Conservation (phyloP, 2,329 filamentous ascomycete species). For the Exophiala dermatitidis region DNA sequence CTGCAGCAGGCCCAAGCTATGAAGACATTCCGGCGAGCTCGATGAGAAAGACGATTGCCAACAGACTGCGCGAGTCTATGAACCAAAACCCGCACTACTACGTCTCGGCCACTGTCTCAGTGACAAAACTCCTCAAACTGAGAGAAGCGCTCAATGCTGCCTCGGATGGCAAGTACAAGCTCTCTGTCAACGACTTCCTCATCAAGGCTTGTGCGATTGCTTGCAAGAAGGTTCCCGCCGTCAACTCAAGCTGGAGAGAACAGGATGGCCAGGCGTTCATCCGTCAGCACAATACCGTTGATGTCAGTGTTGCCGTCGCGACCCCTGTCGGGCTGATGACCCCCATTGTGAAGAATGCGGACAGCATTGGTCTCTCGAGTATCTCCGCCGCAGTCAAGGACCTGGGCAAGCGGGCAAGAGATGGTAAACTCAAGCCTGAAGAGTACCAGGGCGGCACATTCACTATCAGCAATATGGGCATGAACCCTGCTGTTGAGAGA, state of each 20-base stretch:
- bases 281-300: constrained; percentile 85
- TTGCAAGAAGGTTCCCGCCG: constrained; percentile 85
- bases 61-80: constrained; percentile 78
- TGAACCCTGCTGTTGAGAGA: constrained; percentile 92
- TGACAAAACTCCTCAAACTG: constrained; percentile 90
- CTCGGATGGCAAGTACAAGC: constrained; percentile 90
- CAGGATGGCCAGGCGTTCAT: constrained; percentile 71
- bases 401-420: constrained; percentile 88
- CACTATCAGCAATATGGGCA: constrained; percentile 99
- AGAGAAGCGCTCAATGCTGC: constrained; percentile 85
- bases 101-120: constrained; percentile 82
- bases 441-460: constrained; percentile 99
- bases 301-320: constrained; percentile 91
- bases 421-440: constrained; percentile 98
- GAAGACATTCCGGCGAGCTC: constrained; percentile 76
- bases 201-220: constrained; percentile 91
- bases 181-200: constrained; percentile 99
- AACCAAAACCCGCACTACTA: constrained; percentile 98
- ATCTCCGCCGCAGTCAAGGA: constrained; percentile 92
- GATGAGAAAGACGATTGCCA: constrained; percentile 98
- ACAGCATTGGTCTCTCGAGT: constrained; percentile 74
- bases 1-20: constrained; percentile 58
- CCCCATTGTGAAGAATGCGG: constrained; percentile 86
- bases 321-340: constrained; percentile 94
- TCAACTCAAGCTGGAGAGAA: constrained; percentile 88